These are phyloP conservation scores for Microcyclosporella mali DNA, from an alignment of 2,329 filamentous ascomycete species.

Conservation along the genomic window DNA sequence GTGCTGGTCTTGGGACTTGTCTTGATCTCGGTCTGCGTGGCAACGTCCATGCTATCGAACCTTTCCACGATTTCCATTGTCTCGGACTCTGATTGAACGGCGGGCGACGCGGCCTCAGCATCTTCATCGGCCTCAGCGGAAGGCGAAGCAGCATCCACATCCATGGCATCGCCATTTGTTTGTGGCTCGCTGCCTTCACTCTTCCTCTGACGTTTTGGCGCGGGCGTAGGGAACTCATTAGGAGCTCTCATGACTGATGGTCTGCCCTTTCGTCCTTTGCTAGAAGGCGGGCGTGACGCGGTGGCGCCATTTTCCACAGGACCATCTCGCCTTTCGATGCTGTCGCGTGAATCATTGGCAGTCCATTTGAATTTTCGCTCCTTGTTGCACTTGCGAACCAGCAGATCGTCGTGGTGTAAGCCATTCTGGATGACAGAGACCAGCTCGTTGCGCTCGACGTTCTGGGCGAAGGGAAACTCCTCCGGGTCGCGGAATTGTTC, in stretches of 20 bases:
- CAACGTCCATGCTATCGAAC: constrained; percentile 30
- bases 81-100: constrained; percentile 22
- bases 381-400: constrained; percentile 19
- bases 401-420: constrained; percentile 43
- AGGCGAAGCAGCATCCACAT: constrained; percentile 33
- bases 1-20: constrained; percentile 29
- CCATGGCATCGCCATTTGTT: constrained; percentile 43
- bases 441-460: constrained; percentile 54
- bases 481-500: constrained; percentile 46
- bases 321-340: constrained; percentile 15
- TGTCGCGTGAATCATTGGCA: constrained; percentile 18
- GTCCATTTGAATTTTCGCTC: constrained; percentile 26
- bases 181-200: constrained; percentile 30
- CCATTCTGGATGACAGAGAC: constrained; percentile 60
- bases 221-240: constrained; percentile 29
- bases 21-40: constrained; percentile 31
- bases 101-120: constrained; percentile 23
- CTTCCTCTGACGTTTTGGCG: constrained; percentile 29
- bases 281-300: constrained; percentile 10
- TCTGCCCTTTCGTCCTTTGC: constrained; percentile 12
- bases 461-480: constrained; percentile 53
- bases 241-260: constrained; percentile 15
- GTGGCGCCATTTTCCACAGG: constrained; percentile 12
- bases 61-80: constrained; percentile 23
- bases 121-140: constrained; percentile 24